These are phyloP conservation scores for Moniliella sp. DNA, from an alignment of 1,284 basidiomycete species.

Conservation along the genomic window DNA sequence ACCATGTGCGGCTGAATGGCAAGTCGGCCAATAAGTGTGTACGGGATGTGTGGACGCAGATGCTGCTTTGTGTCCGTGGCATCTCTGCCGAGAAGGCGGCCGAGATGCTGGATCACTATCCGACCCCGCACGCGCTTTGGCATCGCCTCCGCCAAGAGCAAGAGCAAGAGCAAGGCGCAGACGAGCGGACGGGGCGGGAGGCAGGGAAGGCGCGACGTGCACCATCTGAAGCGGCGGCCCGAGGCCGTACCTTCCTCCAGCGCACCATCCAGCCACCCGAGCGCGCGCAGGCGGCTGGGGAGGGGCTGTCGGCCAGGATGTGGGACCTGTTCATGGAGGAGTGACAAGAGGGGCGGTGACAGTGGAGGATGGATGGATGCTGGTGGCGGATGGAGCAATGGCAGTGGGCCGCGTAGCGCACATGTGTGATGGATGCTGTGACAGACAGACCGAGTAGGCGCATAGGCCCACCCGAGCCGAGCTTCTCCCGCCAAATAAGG, in stretches of 20 bases:
- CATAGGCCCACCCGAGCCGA: too few species aligned
- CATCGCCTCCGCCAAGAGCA: constrained; percentile 27
- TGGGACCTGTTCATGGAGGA: constrained; percentile 1
- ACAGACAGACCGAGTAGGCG: too few species aligned
- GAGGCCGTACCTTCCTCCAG: background rate
- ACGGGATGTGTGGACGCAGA: constrained; percentile 38
- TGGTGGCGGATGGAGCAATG: too few species aligned
- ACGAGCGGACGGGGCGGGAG: background rate
- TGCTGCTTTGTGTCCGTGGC: constrained; percentile 40
- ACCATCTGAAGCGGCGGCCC: background rate
- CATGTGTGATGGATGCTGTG: too few species aligned
- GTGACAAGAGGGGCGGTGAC: too few species aligned
- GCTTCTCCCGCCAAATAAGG: too few species aligned
- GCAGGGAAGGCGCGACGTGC: background rate
- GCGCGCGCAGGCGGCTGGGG: background rate
- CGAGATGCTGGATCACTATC: constrained; percentile 37
- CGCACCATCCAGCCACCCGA: background rate
- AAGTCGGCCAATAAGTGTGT: constrained; percentile 38
- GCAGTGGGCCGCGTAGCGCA: too few species aligned
- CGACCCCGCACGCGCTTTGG: constrained; percentile 37
- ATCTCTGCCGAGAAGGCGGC: constrained; percentile 40
- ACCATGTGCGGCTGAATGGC: constrained; percentile 39
- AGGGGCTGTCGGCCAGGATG: constrained; percentile 1
- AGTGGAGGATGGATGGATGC: too few species aligned
- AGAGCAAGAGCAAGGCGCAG: constrained; percentile 7